Evolutionary conservation across 345 rosid species (phyloP), one percentile per base, ranked within the genome.

Genomic region (Boechera stricta): DNA sequence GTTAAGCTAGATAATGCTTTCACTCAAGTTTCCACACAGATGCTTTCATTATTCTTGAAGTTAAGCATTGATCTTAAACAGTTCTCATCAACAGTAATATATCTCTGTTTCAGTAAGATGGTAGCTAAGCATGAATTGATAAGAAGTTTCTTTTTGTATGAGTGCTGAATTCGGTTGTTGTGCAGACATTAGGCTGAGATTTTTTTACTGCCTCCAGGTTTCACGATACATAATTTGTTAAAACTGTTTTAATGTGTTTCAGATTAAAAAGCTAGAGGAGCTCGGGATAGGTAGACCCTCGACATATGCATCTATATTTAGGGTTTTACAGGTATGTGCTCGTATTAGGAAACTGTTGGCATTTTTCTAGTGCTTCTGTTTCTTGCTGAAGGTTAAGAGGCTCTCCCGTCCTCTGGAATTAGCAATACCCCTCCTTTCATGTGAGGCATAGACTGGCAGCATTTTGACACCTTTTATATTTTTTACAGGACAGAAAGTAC

Each of bases 251-350:
- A 77, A 47, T 81, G 67, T 83, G 32, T 71, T 77, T 67, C 80
- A 95, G 99, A 89, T 95, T 69, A 91, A 91, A 84, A 95, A 92
- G 82, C 87, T 95, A 26, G 99, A 95, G 83, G 99, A 95, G 85
- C 94, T 95, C 68, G 99, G 99, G 73, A 95, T 95, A 74, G 99
- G 99, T 77, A 88, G 98, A 82, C 99, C 99, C 72, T 95, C 99
- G 10, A 95, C 99, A 39, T 95, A 95, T 77, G 96, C 99, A 36
- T 84, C 92, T 71, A 95, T 91, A 45, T 80, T 95, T 66, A 91
- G 85, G 81, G 96, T 95, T 64, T 83, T 95, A 78, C 91, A 91
- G 96, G 99, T 92, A 79, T 36, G 71, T 66, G 28, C 64, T 51
- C 53, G 56, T 48, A 47, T 15, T 47, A 41, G 15, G 16, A 51